These are phyloP conservation scores for Lichtheimia ornata DNA, from an alignment of 371 early-diverging fungal species.

Conservation along the genomic window DNA sequence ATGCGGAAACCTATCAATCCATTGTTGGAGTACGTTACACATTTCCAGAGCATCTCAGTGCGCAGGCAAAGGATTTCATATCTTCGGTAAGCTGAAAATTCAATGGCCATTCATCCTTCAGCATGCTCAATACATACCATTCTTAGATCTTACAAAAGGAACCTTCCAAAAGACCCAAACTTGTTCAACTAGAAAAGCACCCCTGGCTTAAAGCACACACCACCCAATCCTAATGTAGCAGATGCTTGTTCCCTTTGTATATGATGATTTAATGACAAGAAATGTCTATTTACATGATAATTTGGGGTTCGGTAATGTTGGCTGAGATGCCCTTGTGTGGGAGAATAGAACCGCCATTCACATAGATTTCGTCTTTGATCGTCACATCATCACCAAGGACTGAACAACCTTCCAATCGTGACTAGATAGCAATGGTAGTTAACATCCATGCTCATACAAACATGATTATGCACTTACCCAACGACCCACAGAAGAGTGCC, in stretches of 20 bases:
- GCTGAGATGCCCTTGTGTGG: slow-evolving; percentile 92
- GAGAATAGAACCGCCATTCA: slow-evolving; percentile 93
- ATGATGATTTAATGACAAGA: slow-evolving; percentile 1
- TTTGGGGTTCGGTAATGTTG: slow-evolving; percentile 92
- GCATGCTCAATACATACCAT: background rate
- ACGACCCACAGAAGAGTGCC: slow-evolving; percentile 93
- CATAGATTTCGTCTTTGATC: slow-evolving; percentile 88
- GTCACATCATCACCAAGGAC: slow-evolving; percentile 97
- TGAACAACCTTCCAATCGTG: slow-evolving; percentile 90
- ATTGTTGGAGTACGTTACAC: slow-evolving; percentile 81
- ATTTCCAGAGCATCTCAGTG: slow-evolving; percentile 78
- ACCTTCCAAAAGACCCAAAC: slow-evolving; percentile 71
- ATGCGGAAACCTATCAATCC: slow-evolving; percentile 75
- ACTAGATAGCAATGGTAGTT: slow-evolving; percentile 14
- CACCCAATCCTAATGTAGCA: background rate
- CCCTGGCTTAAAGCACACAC: slow-evolving; percentile 66
- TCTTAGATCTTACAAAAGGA: slow-evolving; percentile 73
- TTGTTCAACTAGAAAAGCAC: slow-evolving; percentile 78
- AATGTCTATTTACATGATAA: slow-evolving; percentile 84
- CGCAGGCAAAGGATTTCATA: slow-evolving; percentile 86
- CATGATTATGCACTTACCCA: slow-evolving; percentile 54
- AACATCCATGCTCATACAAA: background rate
- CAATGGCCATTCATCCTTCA: background rate
- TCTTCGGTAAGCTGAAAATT: slow-evolving; percentile 39
- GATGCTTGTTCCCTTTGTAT: background rate